phyloP scores from a whole-genome alignment of 2,329 filamentous ascomycete species.

The Calonectria honghensis region DNA sequence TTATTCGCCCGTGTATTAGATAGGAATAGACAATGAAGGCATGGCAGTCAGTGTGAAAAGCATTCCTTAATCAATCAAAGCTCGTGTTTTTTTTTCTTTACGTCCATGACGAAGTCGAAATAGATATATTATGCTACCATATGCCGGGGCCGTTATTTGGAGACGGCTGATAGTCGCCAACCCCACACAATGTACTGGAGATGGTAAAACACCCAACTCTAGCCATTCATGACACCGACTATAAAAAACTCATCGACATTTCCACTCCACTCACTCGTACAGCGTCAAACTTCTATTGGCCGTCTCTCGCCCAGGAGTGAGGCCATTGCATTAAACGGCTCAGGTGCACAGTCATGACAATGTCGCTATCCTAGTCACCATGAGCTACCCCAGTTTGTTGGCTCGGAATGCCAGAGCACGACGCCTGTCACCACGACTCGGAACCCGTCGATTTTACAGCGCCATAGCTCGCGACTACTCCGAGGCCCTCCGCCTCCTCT shows the following conservation, averaged over 20 bases:
- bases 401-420: constrained; percentile 20
- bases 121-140: background rate
- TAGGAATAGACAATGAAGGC: constrained; percentile 60
- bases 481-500: constrained; percentile 83
- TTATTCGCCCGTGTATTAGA: constrained; percentile 60
- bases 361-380: background rate
- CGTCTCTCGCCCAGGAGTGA: background rate
- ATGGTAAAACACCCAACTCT: background rate
- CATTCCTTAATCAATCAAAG: constrained; percentile 24
- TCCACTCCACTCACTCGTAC: background rate
- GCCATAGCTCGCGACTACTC: constrained; percentile 67
- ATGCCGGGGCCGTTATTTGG: background rate
- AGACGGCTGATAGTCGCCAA: background rate
- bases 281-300: background rate
- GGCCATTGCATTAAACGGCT: background rate
- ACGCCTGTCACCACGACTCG: constrained; percentile 30
- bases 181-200: constrained; percentile 11
- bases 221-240: background rate
- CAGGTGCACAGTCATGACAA: background rate
- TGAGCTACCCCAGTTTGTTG: constrained; percentile 17
- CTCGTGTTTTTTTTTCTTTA: background rate
- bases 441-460: constrained; percentile 37
- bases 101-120: background rate
- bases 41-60: constrained; percentile 45
- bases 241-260: background rate